Evolutionary conservation across 257 asterid species (phyloP), one percentile per base, ranked within the genome.

Genomic region (Plantago major): DNA sequence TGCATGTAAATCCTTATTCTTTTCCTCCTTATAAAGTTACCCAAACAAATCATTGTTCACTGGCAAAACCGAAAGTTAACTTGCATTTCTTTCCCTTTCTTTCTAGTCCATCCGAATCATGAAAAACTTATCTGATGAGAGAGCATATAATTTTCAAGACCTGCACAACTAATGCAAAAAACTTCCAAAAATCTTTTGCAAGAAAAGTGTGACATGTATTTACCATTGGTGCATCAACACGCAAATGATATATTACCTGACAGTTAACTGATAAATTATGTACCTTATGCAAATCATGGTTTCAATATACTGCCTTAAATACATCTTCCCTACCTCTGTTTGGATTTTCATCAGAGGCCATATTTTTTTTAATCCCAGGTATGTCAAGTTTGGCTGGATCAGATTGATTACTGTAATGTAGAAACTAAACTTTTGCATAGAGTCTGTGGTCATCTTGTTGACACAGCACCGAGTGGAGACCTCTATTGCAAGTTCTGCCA

Each of bases 321-420:
- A 33, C 40, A 33, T 33, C 40, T 33, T 2, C 40, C 40, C 40
- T 33, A 33, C 40, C 40, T 33, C 8, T 33, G 40, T 33, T 33
- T 33, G 8, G 40, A 7, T 7, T 33, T 33, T 33, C 7, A 33
- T 33, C 40, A 33, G 40, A 33, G 40, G 3, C 3, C 6, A 33
- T 33, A 13, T 53, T 53, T 11, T 15, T 18, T 53, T 19, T 10
- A 7, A 17, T 58, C 46, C 74, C 85, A 92, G 99, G 84, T 86
- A 46, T 89, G 97, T 65, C 83, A 78, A 62, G 93, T 92, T 45
- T 86, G 96, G 97, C 48, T 89, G 73, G 85, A 89, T 75, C 93
- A 78, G 69, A 64, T 87, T 22, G 94, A 92, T 19, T 79, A 80
- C 44, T 84, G 90, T 52, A 84, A 81, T 17, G 89, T 92, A 10